Conservation (phyloP, 108 stramenopile species). For the Aurantiochytrium sp. region DNA sequence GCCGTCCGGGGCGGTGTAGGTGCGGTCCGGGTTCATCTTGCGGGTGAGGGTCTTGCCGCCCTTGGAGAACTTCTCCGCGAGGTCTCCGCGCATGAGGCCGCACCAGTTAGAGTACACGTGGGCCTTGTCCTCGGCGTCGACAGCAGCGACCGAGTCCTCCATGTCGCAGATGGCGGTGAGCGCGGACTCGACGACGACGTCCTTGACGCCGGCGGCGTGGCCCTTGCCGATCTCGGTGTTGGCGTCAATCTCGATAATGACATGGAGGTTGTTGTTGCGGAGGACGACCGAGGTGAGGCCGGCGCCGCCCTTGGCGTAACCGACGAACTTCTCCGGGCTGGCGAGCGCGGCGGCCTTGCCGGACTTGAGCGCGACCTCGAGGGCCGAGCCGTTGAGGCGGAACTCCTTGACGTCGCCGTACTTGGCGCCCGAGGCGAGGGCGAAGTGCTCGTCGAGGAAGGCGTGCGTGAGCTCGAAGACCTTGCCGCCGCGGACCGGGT, state of each 20-base stretch:
- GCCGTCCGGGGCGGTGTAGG: background rate
- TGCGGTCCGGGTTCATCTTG: constrained; percentile 10
- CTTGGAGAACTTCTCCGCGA: constrained; percentile 19
- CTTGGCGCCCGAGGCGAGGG: constrained; percentile 12
- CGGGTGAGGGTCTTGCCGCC: constrained; percentile 9
- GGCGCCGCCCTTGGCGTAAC: background rate
- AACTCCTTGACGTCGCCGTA: background rate
- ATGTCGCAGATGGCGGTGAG: constrained; percentile 36
- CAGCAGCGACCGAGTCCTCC: constrained; percentile 40
- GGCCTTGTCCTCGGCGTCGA: constrained; percentile 40
- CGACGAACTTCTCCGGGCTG: background rate
- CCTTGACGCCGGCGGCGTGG: background rate
- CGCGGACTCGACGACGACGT: constrained; percentile 27
- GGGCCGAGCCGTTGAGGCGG: background rate
- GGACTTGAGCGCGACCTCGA: constrained; percentile 4
- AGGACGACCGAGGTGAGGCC: constrained; percentile 29
- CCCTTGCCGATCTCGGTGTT: background rate
- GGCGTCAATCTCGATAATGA: constrained; percentile 27
- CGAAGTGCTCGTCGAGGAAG: constrained; percentile 22
- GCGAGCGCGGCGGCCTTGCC: background rate
- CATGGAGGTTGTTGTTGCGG: constrained; percentile 29
- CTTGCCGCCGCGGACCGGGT: constrained; percentile 12
- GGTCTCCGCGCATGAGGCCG: constrained; percentile 21
- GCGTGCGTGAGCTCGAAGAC: constrained; percentile 13
- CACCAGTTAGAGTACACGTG: constrained; percentile 31